phyloP scores from a whole-genome alignment of 1,284 basidiomycete species.

The Chalciporus piperatoides region DNA sequence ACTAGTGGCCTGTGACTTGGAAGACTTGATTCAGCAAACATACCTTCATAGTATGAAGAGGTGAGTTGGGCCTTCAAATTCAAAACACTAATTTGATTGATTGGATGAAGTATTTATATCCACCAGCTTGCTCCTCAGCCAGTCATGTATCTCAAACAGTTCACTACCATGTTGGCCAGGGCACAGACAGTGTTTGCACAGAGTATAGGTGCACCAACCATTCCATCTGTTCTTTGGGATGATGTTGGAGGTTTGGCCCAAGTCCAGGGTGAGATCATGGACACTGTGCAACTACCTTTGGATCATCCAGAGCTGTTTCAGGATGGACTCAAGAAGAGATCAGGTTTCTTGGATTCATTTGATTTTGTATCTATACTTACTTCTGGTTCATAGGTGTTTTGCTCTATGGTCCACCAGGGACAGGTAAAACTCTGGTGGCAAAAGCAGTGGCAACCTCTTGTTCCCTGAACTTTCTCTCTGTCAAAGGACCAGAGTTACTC shows the following conservation, averaged over 20 bases:
- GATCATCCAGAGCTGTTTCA: conserved; percentile 94
- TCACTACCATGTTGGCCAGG: conserved; percentile 71
- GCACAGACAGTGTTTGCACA: conserved; percentile 84
- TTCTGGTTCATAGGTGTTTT: conserved; percentile 60
- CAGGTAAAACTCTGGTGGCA: conserved; percentile 92
- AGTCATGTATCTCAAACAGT: conserved; percentile 50
- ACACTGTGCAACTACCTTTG: conserved; percentile 94
- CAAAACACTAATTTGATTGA: background rate
- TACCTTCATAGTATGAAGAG: conserved; percentile 59
- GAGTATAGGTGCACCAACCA: conserved; percentile 94
- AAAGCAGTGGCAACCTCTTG: conserved; percentile 94
- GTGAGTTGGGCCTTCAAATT: conserved; percentile 14
- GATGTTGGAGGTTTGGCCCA: conserved; percentile 91
- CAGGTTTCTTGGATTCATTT: conserved; percentile 48
- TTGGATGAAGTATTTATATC: conserved; percentile 5
- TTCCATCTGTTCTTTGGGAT: conserved; percentile 96
- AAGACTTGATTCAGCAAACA: conserved; percentile 66
- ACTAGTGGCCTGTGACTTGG: conserved; percentile 82
- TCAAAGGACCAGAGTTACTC: conserved; percentile 94
- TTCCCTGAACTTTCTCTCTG: conserved; percentile 91
- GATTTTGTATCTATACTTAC: background rate
- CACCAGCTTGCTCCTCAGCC: conserved; percentile 1
- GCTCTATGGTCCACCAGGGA: conserved; percentile 92
- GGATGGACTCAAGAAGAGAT: conserved; percentile 92
- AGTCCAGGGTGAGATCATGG: conserved; percentile 93